Evolutionary conservation across 441 rosid genomes (phyloP), one percentile per base, ranked within the genome.

Genomic region (Gossypium davidsonii): DNA sequence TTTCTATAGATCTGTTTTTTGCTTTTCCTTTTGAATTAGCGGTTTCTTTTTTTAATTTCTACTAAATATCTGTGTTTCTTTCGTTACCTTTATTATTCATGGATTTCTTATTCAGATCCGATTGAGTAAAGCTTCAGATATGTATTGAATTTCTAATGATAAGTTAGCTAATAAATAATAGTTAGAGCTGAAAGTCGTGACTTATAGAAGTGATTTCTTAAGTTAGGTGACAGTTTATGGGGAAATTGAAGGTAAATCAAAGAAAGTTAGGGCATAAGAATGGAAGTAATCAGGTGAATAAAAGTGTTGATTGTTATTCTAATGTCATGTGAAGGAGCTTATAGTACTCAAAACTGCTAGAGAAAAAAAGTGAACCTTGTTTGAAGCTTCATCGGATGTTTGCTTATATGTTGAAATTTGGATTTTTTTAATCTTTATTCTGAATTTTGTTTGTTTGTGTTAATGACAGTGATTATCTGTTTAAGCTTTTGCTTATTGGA

Each of bases 401-500:
- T 68, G n/a, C 6, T 51, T 21, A 17, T 49, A 67, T 48, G 23
- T 60, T 75, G 59, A 46, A 59, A 44, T 8, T 21, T 69, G 10
- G 56, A 39, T 14, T 14, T 37, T 31, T 44, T 14, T 14, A 7
- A 28, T 48, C 42, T 64, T 21, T 65, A 9, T 49, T 20, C 28
- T 49, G 56, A 71, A 69, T 12, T 55, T 56, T 69, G 11, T 28
- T 4, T 68, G 23, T 48, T 34, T 49, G n/a, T 76, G 2, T 56
- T 75, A n/a, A 37, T 76, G 79, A 79, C 84, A 88, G 92, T 56
- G 92, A 88, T 73, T 88, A 88, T 75, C 74, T 88, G 86, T 88
- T 88, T 77, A 88, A 88, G 88, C 89, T 88, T 78, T 79, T 88
- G 86, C 89, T 88, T n/a, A 88, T 88, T n/a, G 92, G 92, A 75